Percentiles rank a stretch among this genome's conserved stretches.
These are phyloP conservation scores for Casuarina cunninghamiana DNA, from an alignment of 306 rosid species.

Conservation along the genomic window DNA sequence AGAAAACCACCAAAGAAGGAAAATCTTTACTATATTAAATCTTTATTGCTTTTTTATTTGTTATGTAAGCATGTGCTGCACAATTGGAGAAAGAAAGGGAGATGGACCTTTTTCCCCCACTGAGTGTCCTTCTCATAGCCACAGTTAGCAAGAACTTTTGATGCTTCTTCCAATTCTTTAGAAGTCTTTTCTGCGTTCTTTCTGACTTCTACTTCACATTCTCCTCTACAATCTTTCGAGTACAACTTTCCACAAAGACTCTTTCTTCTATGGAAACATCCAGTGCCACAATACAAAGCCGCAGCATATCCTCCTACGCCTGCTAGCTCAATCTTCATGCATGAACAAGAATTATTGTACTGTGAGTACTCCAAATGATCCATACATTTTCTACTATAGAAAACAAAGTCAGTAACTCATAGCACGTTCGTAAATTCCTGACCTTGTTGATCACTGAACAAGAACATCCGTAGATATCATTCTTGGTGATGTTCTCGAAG, in stretches of 20 bases:
- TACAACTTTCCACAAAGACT: slow-evolving; percentile 48
- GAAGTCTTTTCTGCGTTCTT: slow-evolving; percentile 32
- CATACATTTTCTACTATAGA: neutral
- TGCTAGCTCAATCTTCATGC: slow-evolving; percentile 50
- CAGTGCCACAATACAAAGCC: slow-evolving; percentile 68
- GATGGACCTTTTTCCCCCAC: slow-evolving; percentile 68
- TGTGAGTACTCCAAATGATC: neutral
- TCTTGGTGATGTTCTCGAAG: slow-evolving; percentile 42
- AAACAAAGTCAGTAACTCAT: neutral
- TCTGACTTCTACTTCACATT: slow-evolving; percentile 12
- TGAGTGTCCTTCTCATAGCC: slow-evolving; percentile 54
- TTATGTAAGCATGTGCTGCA: too few species aligned
- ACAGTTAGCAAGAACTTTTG: slow-evolving; percentile 50
- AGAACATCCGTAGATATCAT: slow-evolving; percentile 43
- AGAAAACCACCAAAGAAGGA: too few species aligned
- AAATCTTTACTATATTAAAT: too few species aligned
- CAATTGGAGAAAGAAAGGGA: neutral
- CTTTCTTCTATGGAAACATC: slow-evolving; percentile 70
- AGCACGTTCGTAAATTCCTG: neutral
- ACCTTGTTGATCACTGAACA: slow-evolving; percentile 16
- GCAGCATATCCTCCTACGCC: slow-evolving; percentile 53
- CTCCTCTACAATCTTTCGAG: slow-evolving; percentile 26
- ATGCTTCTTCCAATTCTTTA: slow-evolving; percentile 49
- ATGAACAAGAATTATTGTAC: neutral
- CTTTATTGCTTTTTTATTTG: too few species aligned